Conservation (phyloP, 2,329 filamentous ascomycete species). For the Claviceps purpurea region DNA sequence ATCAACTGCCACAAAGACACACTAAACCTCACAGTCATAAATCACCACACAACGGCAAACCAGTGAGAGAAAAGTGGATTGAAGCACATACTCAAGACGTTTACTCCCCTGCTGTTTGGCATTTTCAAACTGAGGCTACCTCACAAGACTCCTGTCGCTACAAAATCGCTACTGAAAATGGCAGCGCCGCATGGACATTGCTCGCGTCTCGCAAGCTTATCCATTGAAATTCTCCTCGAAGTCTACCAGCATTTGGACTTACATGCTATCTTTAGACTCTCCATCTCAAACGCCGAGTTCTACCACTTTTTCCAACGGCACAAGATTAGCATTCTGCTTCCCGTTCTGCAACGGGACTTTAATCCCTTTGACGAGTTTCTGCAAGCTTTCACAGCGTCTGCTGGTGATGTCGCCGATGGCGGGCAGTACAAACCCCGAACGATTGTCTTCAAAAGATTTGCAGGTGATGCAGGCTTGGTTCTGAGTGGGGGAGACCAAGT, state of each 20-base stretch:
- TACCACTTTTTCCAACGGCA: conserved; percentile 26
- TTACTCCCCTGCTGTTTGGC: not conserved
- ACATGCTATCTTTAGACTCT: conserved; percentile 25
- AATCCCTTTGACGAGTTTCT: conserved; percentile 32
- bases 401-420: conserved; percentile 20
- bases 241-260: conserved; percentile 33
- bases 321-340: conserved; percentile 28
- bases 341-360: conserved; percentile 28
- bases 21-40: not conserved
- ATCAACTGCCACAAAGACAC: not conserved
- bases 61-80: not conserved
- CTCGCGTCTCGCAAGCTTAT: conserved; percentile 19
- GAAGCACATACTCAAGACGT: not conserved
- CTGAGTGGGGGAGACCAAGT: conserved; percentile 5
- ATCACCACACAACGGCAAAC: not conserved
- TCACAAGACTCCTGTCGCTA: not conserved
- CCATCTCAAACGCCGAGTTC: conserved; percentile 23
- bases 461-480: conserved; percentile 17
- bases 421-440: conserved; percentile 25
- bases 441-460: conserved; percentile 25
- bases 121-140: not conserved
- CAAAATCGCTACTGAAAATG: conserved; percentile 8
- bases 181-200: conserved; percentile 5
- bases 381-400: conserved; percentile 30
- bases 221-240: conserved; percentile 34